phyloP scores from a whole-genome alignment of 148 eudicot species.

The Nepenthes mirabilis region DNA sequence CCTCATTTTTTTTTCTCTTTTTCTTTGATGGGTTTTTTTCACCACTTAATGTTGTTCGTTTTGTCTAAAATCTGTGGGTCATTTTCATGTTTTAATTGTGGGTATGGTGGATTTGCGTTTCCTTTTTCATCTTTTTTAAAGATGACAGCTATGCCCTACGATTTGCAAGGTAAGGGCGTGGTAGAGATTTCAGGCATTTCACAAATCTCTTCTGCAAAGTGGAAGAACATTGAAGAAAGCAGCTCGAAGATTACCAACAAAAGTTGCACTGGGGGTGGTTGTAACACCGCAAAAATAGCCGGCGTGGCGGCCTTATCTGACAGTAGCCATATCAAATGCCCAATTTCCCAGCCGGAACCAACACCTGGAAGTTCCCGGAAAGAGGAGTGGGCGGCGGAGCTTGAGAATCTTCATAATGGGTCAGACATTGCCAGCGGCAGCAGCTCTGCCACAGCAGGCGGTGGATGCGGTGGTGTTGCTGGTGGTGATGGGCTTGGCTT shows the following conservation, averaged over 20 bases:
- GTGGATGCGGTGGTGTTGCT: constrained; percentile 8
- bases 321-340: constrained; percentile 4
- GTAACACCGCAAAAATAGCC: constrained; percentile 16
- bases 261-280: constrained; percentile 2
- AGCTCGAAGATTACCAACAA: background rate
- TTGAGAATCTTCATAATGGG: constrained; percentile 6
- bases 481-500: constrained; percentile 22
- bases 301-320: constrained; percentile 18
- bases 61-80: constrained; percentile 5
- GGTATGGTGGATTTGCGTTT: constrained; percentile 5
- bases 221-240: constrained; percentile 7
- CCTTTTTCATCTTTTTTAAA: background rate
- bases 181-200: background rate
- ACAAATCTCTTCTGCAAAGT: constrained; percentile 8
- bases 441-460: background rate
- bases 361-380: constrained; percentile 9
- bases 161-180: constrained; percentile 22
- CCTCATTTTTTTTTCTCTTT: background rate
- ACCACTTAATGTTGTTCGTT: constrained; percentile 1
- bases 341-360: constrained; percentile 2
- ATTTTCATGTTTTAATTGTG: constrained; percentile 4
- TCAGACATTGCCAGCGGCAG: background rate
- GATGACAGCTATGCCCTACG: constrained; percentile 34
- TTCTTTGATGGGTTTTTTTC: background rate
- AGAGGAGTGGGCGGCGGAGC: constrained; percentile 23